Conservation (phyloP, 306 rosid genomes). For the Mucuna pruriens region DNA sequence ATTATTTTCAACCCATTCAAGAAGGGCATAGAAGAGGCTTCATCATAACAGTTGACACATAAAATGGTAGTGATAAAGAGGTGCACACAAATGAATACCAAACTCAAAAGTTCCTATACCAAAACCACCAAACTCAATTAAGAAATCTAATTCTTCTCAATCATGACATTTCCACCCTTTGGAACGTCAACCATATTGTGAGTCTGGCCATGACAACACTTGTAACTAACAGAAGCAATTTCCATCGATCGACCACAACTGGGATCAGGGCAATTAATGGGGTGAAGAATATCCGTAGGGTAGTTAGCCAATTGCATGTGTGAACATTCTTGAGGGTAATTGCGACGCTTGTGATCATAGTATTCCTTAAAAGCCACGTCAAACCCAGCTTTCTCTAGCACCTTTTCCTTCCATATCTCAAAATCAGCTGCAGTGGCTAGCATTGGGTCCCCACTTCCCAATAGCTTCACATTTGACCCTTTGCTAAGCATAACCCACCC, state of each 20-base stretch:
- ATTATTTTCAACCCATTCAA: constrained; percentile 34
- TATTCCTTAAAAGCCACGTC: constrained; percentile 46
- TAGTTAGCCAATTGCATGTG: constrained; percentile 45
- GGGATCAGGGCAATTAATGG: constrained; percentile 41
- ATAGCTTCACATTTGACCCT: constrained; percentile 47
- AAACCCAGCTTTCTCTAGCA: constrained; percentile 46
- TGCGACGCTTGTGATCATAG: not conserved
- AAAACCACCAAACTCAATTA: not conserved
- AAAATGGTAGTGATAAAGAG: not conserved
- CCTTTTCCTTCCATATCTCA: constrained; percentile 42
- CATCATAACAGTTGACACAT: not conserved
- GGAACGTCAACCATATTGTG: constrained; percentile 9
- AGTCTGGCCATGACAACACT: constrained; percentile 47
- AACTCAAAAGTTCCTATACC: not conserved
- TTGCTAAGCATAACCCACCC: constrained; percentile 54
- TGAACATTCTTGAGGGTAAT: constrained; percentile 4
- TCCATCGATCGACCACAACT: constrained; percentile 43
- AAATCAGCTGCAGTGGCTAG: constrained; percentile 32
- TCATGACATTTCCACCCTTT: constrained; percentile 41
- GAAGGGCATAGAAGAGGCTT: constrained; percentile 38
- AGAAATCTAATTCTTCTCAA: constrained; percentile 41
- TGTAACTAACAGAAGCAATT: constrained; percentile 42
- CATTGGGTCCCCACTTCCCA: constrained; percentile 35
- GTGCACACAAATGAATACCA: constrained; percentile 24
- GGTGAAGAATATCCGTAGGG: constrained; percentile 41